Conservation (phyloP, 306 rosid species). For the Dryas alaskensis region DNA sequence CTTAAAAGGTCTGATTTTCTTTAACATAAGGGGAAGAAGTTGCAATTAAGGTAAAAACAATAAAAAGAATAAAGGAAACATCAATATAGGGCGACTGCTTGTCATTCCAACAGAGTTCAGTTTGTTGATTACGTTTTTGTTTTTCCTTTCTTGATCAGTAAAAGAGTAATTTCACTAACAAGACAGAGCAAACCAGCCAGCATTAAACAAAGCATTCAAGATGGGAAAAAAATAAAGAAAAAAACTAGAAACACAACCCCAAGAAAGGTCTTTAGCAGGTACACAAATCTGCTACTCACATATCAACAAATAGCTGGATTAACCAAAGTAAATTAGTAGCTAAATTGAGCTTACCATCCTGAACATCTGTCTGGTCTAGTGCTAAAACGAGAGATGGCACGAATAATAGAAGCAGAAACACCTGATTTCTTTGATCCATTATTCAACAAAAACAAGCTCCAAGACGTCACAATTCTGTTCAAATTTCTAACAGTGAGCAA, state of each 20-base stretch:
- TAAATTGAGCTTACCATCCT: conserved; percentile 26
- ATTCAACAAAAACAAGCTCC: too few species aligned
- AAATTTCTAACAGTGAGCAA: background rate
- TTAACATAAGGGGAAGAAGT: too few species aligned
- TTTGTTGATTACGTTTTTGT: too few species aligned
- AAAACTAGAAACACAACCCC: background rate
- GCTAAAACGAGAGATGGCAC: conserved; percentile 3
- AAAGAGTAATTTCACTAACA: too few species aligned
- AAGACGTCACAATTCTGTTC: background rate
- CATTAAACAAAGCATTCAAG: too few species aligned
- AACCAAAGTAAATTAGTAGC: background rate
- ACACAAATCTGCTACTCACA: background rate
- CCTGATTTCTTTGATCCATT: conserved; percentile 20
- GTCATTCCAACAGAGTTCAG: too few species aligned
- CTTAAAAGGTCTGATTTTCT: too few species aligned
- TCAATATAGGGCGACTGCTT: too few species aligned
- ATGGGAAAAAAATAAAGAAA: background rate
- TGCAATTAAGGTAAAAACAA: too few species aligned
- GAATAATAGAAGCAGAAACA: conserved; percentile 15
- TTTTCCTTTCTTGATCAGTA: too few species aligned
- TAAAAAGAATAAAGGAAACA: too few species aligned
- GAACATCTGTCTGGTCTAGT: background rate
- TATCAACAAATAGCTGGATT: background rate
- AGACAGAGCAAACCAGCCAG: too few species aligned
- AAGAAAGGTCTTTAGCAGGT: background rate